Conservation (phyloP, 306 rosid species). For the Phaseolus lunatus region DNA sequence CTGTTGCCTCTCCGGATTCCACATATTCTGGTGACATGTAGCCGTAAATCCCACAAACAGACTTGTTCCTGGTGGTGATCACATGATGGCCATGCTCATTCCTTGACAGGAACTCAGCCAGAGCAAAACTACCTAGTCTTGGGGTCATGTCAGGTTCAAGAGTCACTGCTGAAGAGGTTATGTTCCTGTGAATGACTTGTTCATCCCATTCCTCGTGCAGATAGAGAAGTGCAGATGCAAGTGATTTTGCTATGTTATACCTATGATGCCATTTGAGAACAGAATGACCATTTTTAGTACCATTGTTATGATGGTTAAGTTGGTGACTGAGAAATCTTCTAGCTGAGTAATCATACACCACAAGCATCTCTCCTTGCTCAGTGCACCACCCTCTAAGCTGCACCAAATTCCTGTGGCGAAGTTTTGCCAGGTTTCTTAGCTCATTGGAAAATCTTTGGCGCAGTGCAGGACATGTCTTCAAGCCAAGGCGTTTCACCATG, state of each 20-base stretch:
- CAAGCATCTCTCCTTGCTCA: slow-evolving; percentile 91
- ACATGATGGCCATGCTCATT: slow-evolving; percentile 77
- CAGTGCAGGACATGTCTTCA: slow-evolving; percentile 90
- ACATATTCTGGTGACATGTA: slow-evolving; percentile 89
- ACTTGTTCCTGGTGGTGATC: slow-evolving; percentile 44
- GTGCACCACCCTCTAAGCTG: slow-evolving; percentile 97
- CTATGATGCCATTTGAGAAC: slow-evolving; percentile 71
- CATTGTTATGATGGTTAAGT: slow-evolving; percentile 56
- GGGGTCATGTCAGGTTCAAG: slow-evolving; percentile 84
- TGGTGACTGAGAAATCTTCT: slow-evolving; percentile 69
- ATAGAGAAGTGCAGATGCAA: slow-evolving; percentile 82
- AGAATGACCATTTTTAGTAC: slow-evolving; percentile 36
- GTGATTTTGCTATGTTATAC: slow-evolving; percentile 68
- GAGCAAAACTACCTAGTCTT: slow-evolving; percentile 76
- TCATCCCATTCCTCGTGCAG: slow-evolving; percentile 97
- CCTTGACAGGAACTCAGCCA: slow-evolving; percentile 77
- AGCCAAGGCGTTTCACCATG: slow-evolving; percentile 84
- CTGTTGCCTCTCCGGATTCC: slow-evolving; percentile 65
- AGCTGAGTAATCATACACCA: slow-evolving; percentile 81
- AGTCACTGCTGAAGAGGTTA: slow-evolving; percentile 81
- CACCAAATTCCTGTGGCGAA: slow-evolving; percentile 78
- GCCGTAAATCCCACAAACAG: slow-evolving; percentile 80
- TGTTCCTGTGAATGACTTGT: slow-evolving; percentile 79
- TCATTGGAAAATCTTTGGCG: slow-evolving; percentile 74
- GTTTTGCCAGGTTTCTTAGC: slow-evolving; percentile 70